Evolutionary conservation across 164 flowering plant genomes (phyloP).

Genomic region (Magnolia changhungtana): DNA sequence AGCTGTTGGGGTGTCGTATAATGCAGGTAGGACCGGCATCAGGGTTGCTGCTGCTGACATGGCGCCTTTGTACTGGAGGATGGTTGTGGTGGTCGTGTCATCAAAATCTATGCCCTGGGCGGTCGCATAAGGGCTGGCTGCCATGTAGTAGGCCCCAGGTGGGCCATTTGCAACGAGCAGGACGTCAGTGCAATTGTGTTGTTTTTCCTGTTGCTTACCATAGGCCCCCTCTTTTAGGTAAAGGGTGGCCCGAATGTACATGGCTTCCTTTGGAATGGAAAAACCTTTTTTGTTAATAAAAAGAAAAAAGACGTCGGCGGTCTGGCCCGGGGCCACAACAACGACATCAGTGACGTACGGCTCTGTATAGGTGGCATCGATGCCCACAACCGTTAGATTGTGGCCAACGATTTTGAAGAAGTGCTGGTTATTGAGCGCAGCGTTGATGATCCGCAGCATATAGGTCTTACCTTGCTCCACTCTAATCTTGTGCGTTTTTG

Average conservation of each 20-base stretch:
- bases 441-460: slow-evolving; percentile 67
- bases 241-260: too few species aligned
- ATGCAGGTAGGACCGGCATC: slow-evolving; percentile 53
- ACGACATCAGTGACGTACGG: slow-evolving; percentile 57
- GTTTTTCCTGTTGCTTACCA: too few species aligned
- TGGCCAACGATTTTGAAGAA: slow-evolving; percentile 72
- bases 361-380: slow-evolving; percentile 59
- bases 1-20: slow-evolving; percentile 57
- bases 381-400: slow-evolving; percentile 56
- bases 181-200: slow-evolving; percentile 30
- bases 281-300: too few species aligned
- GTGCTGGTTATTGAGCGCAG: slow-evolving; percentile 68
- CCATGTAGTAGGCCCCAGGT: slow-evolving; percentile 52
- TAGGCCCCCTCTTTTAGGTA: too few species aligned
- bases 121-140: slow-evolving; percentile 44
- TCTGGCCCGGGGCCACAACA: slow-evolving; percentile 64
- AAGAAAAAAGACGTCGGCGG: slow-evolving; percentile 46
- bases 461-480: slow-evolving; percentile 61
- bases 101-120: slow-evolving; percentile 20
- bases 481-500: slow-evolving; percentile 36
- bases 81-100: slow-evolving; percentile 39
- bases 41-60: slow-evolving; percentile 15
- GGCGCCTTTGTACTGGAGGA: slow-evolving; percentile 26
- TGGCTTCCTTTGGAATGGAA: too few species aligned
- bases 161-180: slow-evolving; percentile 49